Evolutionary conservation across 2,329 filamentous ascomycete genomes (phyloP).

Genomic region (Colletotrichum limetticola): DNA sequence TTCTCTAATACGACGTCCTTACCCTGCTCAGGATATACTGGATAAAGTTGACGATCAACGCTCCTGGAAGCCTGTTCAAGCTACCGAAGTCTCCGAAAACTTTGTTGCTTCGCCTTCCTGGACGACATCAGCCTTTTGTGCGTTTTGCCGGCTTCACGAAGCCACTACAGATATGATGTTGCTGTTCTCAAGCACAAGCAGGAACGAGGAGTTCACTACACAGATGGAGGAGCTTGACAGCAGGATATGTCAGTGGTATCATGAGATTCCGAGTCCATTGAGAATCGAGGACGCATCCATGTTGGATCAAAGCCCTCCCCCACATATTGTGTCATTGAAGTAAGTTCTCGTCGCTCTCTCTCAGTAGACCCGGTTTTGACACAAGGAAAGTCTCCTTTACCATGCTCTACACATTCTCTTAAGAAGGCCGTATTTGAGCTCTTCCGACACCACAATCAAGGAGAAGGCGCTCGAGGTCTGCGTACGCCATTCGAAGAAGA

Average conservation of each 20-base stretch:
- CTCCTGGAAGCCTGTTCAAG: conserved; percentile 30
- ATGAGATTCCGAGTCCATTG: background rate
- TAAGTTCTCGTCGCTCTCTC: background rate
- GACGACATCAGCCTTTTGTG: conserved; percentile 33
- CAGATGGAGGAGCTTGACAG: conserved; percentile 23
- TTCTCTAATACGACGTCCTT: conserved; percentile 20
- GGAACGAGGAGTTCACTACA: conserved; percentile 1
- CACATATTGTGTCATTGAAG: conserved; percentile 35
- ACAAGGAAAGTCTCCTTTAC: conserved; percentile 26
- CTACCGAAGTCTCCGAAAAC: conserved; percentile 13
- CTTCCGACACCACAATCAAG: background rate
- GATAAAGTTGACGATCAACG: conserved; percentile 36
- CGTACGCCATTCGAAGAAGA: conserved; percentile 13
- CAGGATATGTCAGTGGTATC: conserved; percentile 27
- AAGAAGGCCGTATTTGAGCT: conserved; percentile 21
- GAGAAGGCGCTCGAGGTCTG: conserved; percentile 6
- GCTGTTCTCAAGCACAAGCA: conserved; percentile 26
- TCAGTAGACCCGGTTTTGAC: too few relatives aligned
- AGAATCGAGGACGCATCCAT: conserved; percentile 7
- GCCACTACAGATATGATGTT: conserved; percentile 37
- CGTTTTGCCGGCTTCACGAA: conserved; percentile 34
- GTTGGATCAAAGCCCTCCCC: conserved; percentile 25
- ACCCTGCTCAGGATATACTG: conserved; percentile 28
- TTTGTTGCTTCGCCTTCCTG: conserved; percentile 4
- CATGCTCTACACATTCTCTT: conserved; percentile 35